A percentile compares a stretch with the other conserved stretches of the same genome.
These are phyloP conservation scores for Penicillium tannophilum DNA, from an alignment of 495 filamentous ascomycete species.

Conservation along the genomic window DNA sequence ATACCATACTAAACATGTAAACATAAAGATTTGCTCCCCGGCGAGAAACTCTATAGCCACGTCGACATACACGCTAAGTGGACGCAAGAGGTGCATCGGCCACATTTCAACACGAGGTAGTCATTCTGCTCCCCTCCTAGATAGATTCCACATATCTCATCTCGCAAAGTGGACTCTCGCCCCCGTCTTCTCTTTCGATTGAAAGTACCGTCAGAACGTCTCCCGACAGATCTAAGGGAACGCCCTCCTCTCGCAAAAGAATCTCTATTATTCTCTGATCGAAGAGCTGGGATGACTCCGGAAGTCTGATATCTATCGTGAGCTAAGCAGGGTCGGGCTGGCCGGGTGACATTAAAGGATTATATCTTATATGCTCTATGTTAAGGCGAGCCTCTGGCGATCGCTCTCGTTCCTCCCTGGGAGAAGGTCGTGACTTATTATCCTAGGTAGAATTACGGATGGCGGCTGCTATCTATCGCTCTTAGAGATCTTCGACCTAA, in stretches of 20 bases:
- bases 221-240: neutral
- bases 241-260: conserved; percentile 2
- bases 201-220: neutral
- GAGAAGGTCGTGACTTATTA: too few species aligned
- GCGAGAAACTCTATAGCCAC: neutral
- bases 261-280: neutral
- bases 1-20: conserved; percentile 4
- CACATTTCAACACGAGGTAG: conserved; percentile 4
- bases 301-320: neutral
- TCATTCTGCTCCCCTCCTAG: conserved; percentile 1
- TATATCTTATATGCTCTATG: neutral
- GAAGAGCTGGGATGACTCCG: neutral
- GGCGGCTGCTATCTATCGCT: too few species aligned
- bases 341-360: neutral
- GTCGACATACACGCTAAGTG: conserved; percentile 5
- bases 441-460: too few species aligned
- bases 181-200: neutral
- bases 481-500: too few species aligned
- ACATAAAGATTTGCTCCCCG: neutral
- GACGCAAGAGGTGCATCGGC: neutral
- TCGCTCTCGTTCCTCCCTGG: neutral
- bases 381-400: neutral
- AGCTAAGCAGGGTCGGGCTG: neutral
- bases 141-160: conserved; percentile 1
- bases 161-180: neutral